A percentile compares a stretch with the other conserved stretches of the same genome.
These are phyloP conservation scores for Chlorella vulgaris DNA, from an alignment of 139 green algal species.

Conservation along the genomic window DNA sequence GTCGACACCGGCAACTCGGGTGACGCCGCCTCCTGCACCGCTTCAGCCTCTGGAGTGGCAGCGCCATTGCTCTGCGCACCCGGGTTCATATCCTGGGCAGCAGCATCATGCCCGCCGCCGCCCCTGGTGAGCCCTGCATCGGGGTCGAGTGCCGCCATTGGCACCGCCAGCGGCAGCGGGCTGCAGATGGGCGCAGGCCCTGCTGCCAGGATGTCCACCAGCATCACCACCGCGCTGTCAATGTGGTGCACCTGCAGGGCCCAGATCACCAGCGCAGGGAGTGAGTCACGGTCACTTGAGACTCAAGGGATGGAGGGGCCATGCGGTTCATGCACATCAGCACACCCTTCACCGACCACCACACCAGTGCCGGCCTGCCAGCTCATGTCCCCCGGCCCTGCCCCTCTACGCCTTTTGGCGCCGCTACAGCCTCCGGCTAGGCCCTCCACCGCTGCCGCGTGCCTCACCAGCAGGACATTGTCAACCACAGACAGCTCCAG, in stretches of 20 bases:
- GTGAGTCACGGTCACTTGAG: not conserved
- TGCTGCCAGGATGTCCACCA: not conserved
- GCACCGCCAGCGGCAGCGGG: slow-evolving; percentile 26
- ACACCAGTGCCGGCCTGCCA: too few relatives aligned
- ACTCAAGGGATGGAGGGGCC: too few relatives aligned
- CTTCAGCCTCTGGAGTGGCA: not conserved
- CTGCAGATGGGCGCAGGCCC: not conserved
- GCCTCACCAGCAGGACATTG: slow-evolving; percentile 27
- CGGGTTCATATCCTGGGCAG: too few relatives aligned
- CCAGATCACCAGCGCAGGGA: not conserved
- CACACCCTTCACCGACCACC: too few relatives aligned
- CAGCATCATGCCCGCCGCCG: not conserved
- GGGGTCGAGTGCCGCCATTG: not conserved
- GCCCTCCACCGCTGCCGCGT: not conserved
- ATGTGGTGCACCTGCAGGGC: slow-evolving; percentile 31
- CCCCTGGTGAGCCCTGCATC: not conserved
- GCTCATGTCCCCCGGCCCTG: too few relatives aligned
- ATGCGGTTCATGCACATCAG: too few relatives aligned
- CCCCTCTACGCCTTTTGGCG: too few relatives aligned
- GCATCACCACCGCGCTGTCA: slow-evolving; percentile 4
- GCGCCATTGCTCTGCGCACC: too few relatives aligned
- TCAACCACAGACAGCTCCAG: slow-evolving; percentile 36
- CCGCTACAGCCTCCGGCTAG: not conserved
- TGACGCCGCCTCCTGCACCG: not conserved
- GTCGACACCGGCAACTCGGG: not conserved